Conservation (phyloP, 2,329 filamentous ascomycete genomes). For the Trichoderma guizhouense region DNA sequence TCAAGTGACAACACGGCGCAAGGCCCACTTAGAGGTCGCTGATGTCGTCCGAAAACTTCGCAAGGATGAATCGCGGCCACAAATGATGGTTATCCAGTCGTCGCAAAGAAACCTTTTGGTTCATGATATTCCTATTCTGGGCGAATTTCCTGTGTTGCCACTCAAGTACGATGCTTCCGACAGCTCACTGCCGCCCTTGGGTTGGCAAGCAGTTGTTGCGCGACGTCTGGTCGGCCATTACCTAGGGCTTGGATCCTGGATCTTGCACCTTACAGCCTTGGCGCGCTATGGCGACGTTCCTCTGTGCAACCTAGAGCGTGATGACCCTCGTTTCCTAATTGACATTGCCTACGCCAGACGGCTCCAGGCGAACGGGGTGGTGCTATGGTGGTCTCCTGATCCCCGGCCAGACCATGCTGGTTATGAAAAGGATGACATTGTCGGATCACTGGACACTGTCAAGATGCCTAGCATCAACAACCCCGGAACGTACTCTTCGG, state of each 20-base stretch:
- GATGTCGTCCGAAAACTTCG: constrained; percentile 88
- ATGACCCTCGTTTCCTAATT: constrained; percentile 92
- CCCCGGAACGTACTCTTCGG: constrained; percentile 88
- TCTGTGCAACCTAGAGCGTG: constrained; percentile 89
- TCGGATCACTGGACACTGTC: constrained; percentile 77
- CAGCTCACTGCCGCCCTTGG: constrained; percentile 82
- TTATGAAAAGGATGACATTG: constrained; percentile 87
- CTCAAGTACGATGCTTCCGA: constrained; percentile 81
- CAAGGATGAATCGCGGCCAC: constrained; percentile 75
- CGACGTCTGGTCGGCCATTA: constrained; percentile 86
- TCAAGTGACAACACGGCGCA: constrained; percentile 84
- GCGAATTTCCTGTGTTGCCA: constrained; percentile 78
- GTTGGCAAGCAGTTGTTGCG: constrained; percentile 88
- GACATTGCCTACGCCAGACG: constrained; percentile 91
- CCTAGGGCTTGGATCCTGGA: constrained; percentile 87
- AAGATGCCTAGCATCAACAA: constrained; percentile 93
- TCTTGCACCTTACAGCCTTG: constrained; percentile 81
- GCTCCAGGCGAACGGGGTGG: constrained; percentile 85
- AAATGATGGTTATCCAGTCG: constrained; percentile 86
- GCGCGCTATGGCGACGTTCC: constrained; percentile 92
- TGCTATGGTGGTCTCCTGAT: constrained; percentile 93
- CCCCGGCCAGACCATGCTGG: constrained; percentile 91
- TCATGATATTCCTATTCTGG: constrained; percentile 79
- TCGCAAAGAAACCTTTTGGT: constrained; percentile 76
- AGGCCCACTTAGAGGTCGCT: constrained; percentile 81